Percentiles rank a stretch among this genome's conserved stretches.
Conservation (phyloP, 129 eudicot genomes). For the Glebionis coronaria region DNA sequence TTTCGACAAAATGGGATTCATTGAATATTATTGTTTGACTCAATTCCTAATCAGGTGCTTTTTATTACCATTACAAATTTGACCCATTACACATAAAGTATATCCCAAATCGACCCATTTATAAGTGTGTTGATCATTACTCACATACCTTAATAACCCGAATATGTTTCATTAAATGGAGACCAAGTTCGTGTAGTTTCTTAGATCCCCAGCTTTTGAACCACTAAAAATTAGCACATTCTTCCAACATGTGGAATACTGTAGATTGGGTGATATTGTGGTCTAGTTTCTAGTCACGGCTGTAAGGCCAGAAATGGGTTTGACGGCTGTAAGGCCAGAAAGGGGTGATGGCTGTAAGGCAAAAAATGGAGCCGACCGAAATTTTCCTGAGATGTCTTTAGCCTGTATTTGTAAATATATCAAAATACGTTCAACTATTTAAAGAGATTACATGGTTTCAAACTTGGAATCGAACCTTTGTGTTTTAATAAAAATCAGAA, state of each 20-base stretch:
- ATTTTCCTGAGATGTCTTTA: slow-evolving; percentile 80
- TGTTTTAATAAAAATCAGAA: slow-evolving; percentile 81
- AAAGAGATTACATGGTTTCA: background rate
- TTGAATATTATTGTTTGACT: no score
- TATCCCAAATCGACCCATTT: no score
- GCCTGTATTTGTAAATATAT: slow-evolving; percentile 51
- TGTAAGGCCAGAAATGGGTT: slow-evolving; percentile 76
- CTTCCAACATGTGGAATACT: no score
- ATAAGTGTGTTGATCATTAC: no score
- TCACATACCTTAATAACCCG: slow-evolving; percentile 48
- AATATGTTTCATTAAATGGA: slow-evolving; percentile 54
- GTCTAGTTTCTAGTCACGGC: slow-evolving; percentile 72
- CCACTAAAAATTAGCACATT: no score
- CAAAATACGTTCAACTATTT: background rate
- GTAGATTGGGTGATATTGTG: no score
- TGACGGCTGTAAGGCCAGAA: slow-evolving; percentile 77
- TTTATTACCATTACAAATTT: no score
- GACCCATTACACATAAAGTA: no score
- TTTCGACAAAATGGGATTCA: no score
- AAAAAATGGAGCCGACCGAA: slow-evolving; percentile 94
- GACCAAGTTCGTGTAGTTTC: no score
- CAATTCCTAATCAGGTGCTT: no score
- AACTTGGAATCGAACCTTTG: slow-evolving; percentile 44
- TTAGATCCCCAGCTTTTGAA: no score
- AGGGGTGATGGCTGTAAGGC: slow-evolving; percentile 87